Conservation (phyloP, 1,284 basidiomycete genomes). For the Ganoderma lucidum region DNA sequence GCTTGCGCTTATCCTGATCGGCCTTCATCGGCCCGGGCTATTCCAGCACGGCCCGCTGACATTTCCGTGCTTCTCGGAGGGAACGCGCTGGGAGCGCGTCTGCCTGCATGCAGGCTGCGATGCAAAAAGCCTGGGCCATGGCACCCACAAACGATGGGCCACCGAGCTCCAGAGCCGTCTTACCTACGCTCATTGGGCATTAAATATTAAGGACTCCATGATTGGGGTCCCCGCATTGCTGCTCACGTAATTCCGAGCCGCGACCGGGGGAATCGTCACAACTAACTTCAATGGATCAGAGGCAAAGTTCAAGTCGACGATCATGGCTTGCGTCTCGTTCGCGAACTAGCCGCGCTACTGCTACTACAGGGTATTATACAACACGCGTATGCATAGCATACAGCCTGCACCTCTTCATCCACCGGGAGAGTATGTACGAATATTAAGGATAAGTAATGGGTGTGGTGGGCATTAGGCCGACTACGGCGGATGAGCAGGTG, state of each 20-base stretch:
- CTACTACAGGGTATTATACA: background rate
- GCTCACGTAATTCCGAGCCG: background rate
- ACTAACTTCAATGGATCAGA: no score
- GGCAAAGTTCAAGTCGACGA: background rate
- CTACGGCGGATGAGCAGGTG: background rate
- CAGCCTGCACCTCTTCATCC: background rate
- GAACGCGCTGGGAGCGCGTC: background rate
- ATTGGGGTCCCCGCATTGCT: background rate
- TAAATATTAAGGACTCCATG: no score
- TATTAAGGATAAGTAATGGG: slow-evolving; percentile 1
- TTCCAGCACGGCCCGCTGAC: background rate
- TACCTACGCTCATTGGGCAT: background rate
- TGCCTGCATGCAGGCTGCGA: background rate
- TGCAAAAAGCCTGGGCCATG: background rate
- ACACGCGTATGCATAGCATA: background rate
- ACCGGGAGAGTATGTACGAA: background rate
- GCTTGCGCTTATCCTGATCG: background rate
- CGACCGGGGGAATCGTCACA: background rate
- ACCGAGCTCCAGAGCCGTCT: background rate
- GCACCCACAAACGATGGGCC: background rate
- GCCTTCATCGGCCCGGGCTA: no score
- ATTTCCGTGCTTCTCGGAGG: slow-evolving; percentile 2
- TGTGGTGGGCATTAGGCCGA: background rate
- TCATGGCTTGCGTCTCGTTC: background rate
- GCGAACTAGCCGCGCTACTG: background rate